Evolutionary conservation across 768 basidiomycete genomes (phyloP).

Genomic region (Rhodotorula babjevae): DNA sequence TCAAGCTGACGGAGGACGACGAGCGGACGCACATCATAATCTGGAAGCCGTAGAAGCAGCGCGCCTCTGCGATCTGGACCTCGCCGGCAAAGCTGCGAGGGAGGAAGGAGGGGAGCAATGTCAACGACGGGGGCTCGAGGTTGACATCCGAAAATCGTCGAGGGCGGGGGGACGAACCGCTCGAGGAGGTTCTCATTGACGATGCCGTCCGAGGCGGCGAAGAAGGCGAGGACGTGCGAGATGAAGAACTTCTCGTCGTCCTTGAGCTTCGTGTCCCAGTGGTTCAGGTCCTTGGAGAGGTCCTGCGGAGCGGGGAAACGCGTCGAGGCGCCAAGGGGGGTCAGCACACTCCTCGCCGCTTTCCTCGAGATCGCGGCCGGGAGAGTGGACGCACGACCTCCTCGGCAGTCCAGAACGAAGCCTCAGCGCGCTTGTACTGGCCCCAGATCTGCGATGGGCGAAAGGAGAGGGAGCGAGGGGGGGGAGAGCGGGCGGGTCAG

Average conservation of each 20-base stretch:
- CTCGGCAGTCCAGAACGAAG: slow-evolving; percentile 90
- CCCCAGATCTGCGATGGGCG: slow-evolving; percentile 69
- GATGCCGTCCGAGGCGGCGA: slow-evolving; percentile 90
- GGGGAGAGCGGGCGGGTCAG: not conserved
- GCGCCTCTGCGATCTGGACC: slow-evolving; percentile 63
- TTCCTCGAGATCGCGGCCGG: slow-evolving; percentile 46
- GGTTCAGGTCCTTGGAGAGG: slow-evolving; percentile 46
- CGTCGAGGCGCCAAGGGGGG: slow-evolving; percentile 3
- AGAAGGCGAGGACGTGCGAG: slow-evolving; percentile 87
- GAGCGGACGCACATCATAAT: slow-evolving; percentile 69
- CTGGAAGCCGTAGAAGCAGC: slow-evolving; percentile 94
- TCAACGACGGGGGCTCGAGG: slow-evolving; percentile 6
- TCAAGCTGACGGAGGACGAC: too few species aligned
- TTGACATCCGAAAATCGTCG: not conserved
- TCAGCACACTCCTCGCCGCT: slow-evolving; percentile 51
- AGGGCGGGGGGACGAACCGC: slow-evolving; percentile 51
- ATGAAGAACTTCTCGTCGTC: slow-evolving; percentile 62
- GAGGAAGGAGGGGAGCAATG: not conserved
- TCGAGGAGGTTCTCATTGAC: slow-evolving; percentile 92
- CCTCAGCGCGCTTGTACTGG: slow-evolving; percentile 91
- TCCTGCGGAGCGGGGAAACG: slow-evolving; percentile 27
- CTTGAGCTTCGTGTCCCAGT: slow-evolving; percentile 49
- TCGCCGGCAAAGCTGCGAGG: slow-evolving; percentile 19
- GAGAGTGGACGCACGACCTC: slow-evolving; percentile 57
- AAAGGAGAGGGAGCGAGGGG: not conserved